Percentiles rank a stretch among this genome's conserved stretches.
These are phyloP conservation scores for peach (Prunus persica) DNA, from an alignment of 306 rosid species.

Conservation along the genomic window Prunus_persica_NCBIv2 NC_034016.1:6198501-6199000, in stretches of 20 bases:
- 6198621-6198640: constrained; percentile 24
- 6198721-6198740: not conserved
- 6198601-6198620: not conserved
- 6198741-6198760: constrained; percentile 17
- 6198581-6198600: too few relatives aligned
- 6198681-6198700: constrained; percentile 16
- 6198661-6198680: constrained; percentile 5
- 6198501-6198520: too few relatives aligned
- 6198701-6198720: not conserved
- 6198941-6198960: too few relatives aligned
- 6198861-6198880: constrained; percentile 6
- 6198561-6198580: too few relatives aligned
- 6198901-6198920: too few relatives aligned
- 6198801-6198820: constrained; percentile 17
- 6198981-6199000: too few relatives aligned
- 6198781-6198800: not conserved
- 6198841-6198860: not conserved
- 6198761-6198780: not conserved
- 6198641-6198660: not conserved
- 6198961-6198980: too few relatives aligned
- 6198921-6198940: too few relatives aligned
- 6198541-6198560: too few relatives aligned
- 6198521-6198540: too few relatives aligned
- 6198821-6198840: constrained; percentile 23
- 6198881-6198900: constrained; percentile 3